Conservation (phyloP, 495 filamentous ascomycete genomes). For the Podospora anserina region DNA sequence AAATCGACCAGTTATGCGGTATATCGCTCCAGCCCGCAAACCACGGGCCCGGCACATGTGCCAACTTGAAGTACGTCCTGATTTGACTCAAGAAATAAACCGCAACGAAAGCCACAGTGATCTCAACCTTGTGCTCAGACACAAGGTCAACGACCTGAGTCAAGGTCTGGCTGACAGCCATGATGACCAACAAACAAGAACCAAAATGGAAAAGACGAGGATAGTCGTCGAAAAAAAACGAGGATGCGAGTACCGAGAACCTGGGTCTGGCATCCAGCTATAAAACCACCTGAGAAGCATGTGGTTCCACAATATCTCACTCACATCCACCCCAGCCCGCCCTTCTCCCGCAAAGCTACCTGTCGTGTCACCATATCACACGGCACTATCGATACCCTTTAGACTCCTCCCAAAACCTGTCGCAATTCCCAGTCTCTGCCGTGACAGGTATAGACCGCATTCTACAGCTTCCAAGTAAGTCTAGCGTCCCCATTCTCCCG, state of each 20-base stretch:
- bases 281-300: neutral
- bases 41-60: conserved; percentile 33
- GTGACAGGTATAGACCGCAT: neutral
- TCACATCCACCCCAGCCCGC: neutral
- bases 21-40: conserved; percentile 27
- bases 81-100: conserved; percentile 7
- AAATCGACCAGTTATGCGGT: conserved; percentile 16
- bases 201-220: neutral
- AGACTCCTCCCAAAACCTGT: neutral
- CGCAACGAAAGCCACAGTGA: neutral
- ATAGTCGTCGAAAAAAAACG: neutral
- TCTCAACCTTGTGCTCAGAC: neutral
- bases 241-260: neutral
- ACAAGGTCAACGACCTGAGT: neutral
- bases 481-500: neutral
- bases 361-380: neutral
- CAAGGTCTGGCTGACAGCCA: neutral
- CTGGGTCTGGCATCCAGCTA: neutral
- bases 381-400: neutral
- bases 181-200: neutral
- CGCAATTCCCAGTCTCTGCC: neutral
- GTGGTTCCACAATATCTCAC: neutral
- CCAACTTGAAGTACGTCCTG: neutral
- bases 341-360: neutral
- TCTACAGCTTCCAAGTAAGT: neutral